phyloP scores from a whole-genome alignment of 257 asterid species.

The Jacaranda copaia region DNA sequence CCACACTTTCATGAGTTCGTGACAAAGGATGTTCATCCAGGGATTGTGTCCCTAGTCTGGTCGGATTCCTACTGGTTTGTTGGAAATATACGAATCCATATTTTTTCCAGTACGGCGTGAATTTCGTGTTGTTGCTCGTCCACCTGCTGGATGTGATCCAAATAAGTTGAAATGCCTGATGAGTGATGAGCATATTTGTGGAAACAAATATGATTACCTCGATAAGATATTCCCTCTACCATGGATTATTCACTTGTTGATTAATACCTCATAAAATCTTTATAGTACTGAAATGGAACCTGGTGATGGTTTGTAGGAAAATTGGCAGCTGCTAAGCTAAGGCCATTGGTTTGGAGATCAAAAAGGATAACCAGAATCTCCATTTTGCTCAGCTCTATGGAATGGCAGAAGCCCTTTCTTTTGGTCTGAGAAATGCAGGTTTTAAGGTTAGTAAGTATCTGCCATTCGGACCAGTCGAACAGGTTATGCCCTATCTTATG shows the following conservation, averaged over 20 bases:
- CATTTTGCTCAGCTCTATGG: slow-evolving; percentile 86
- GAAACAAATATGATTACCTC: no score
- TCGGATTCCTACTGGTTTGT: no score
- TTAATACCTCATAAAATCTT: not conserved
- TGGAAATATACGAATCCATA: no score
- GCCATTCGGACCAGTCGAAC: slow-evolving; percentile 86
- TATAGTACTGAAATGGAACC: not conserved
- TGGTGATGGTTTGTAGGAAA: slow-evolving; percentile 46
- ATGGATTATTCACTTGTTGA: not conserved
- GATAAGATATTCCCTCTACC: not conserved
- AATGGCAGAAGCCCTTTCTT: slow-evolving; percentile 74
- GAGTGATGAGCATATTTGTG: no score
- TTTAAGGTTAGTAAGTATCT: slow-evolving; percentile 69
- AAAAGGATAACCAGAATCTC: slow-evolving; percentile 48
- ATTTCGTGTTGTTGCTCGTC: no score
- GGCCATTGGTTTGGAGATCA: slow-evolving; percentile 63
- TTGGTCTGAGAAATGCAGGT: slow-evolving; percentile 69
- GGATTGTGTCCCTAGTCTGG: no score
- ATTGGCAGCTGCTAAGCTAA: slow-evolving; percentile 64
- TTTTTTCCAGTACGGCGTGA: no score
- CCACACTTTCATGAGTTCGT: not conserved
- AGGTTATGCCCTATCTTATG: slow-evolving; percentile 75
- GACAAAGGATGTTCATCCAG: not conserved
- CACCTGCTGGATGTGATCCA: no score
- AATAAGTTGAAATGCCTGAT: no score